Conservation (phyloP, 257 asterid species). For the Nicotiana noctiflora region DNA sequence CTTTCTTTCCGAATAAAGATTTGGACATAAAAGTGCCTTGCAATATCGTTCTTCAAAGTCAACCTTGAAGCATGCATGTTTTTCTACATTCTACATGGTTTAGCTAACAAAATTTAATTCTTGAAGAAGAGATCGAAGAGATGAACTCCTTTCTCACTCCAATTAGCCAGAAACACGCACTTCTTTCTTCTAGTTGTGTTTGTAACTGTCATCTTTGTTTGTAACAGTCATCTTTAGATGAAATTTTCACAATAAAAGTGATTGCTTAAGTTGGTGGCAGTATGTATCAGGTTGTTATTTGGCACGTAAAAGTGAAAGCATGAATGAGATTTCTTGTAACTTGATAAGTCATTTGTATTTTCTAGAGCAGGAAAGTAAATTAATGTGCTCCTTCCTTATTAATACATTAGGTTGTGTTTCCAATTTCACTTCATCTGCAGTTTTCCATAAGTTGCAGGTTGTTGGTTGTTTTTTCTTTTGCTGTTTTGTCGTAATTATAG, state of each 20-base stretch:
- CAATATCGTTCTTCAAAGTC: not conserved
- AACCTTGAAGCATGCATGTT: not conserved
- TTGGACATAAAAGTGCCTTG: not conserved
- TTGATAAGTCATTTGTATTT: not conserved
- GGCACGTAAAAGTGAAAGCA: not conserved
- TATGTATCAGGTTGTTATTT: not conserved
- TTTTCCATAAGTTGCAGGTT: not conserved
- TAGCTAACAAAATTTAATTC: not conserved
- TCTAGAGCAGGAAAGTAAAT: not conserved
- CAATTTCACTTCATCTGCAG: not conserved
- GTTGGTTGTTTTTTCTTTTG: not conserved
- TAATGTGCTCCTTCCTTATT: not conserved
- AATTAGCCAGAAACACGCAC: not conserved
- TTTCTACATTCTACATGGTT: not conserved
- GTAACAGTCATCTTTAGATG: not conserved
- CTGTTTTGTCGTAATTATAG: not conserved
- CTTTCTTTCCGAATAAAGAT: not conserved
- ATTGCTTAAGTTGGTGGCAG: not conserved
- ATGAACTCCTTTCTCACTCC: not conserved
- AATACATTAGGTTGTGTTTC: conserved; percentile 1
- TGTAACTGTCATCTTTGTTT: not conserved
- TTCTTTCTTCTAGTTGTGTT: not conserved
- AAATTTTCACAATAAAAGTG: not conserved
- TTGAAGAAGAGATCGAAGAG: not conserved
- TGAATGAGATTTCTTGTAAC: not conserved